phyloP scores from a whole-genome alignment of 495 filamentous ascomycete species.

The Penicillium psychrofluorescens region DNA sequence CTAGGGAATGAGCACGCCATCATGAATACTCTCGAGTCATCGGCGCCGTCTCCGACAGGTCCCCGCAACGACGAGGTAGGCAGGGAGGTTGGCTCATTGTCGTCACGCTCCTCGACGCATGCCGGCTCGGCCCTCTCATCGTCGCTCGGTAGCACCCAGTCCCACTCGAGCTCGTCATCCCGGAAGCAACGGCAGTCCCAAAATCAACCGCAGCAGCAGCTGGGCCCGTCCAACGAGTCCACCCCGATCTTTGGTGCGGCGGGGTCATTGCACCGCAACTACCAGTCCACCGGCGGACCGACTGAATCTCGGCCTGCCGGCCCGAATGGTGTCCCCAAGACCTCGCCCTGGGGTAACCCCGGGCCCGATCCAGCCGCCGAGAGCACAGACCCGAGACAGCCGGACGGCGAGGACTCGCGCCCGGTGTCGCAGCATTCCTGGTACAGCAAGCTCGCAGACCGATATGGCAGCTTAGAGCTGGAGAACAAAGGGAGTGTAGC shows the following conservation, averaged over 20 bases:
- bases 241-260: constrained; percentile 27
- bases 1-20: constrained; percentile 29
- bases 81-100: constrained; percentile 17
- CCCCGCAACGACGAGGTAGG: constrained; percentile 2
- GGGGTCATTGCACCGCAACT: constrained; percentile 19
- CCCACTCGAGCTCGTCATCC: constrained; percentile 15
- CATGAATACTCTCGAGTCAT: constrained; percentile 31
- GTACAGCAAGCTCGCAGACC: constrained; percentile 49
- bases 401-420: constrained; percentile 1
- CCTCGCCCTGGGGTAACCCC: neutral
- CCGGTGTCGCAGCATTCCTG: constrained; percentile 29
- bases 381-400: neutral
- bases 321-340: constrained; percentile 4
- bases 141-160: constrained; percentile 15
- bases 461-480: constrained; percentile 77
- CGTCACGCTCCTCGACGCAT: constrained; percentile 19
- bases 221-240: constrained; percentile 17
- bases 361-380: neutral
- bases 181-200: constrained; percentile 5
- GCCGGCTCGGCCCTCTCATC: constrained; percentile 16
- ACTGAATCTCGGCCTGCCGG: constrained; percentile 6
- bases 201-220: constrained; percentile 6
- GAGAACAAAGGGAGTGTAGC: constrained; percentile 97
- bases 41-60: constrained; percentile 16
- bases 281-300: constrained; percentile 27